phyloP scores from a whole-genome alignment of 768 basidiomycete species.

The Russula griseocarnosa region DNA sequence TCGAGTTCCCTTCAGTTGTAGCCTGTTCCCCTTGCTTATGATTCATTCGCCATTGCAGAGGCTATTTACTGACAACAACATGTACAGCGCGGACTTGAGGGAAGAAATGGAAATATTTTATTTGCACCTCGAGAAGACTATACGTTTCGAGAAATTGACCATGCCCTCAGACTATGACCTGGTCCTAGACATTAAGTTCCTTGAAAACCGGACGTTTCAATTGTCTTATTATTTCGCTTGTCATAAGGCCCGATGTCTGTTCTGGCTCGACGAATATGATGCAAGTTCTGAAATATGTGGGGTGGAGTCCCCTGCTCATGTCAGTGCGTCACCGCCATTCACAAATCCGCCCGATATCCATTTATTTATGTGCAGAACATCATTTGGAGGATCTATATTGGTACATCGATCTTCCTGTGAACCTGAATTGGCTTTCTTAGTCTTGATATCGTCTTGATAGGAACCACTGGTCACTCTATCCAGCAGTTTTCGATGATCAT shows the following conservation, averaged over 20 bases:
- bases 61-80: slow-evolving; percentile 52
- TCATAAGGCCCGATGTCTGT: slow-evolving; percentile 44
- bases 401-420: slow-evolving; percentile 11
- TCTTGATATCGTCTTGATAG: slow-evolving; percentile 22
- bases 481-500: slow-evolving; percentile 20
- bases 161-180: slow-evolving; percentile 29
- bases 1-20: neutral
- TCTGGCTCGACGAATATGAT: slow-evolving; percentile 49
- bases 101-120: slow-evolving; percentile 37
- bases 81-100: slow-evolving; percentile 39
- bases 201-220: slow-evolving; percentile 33
- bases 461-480: slow-evolving; percentile 33
- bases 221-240: slow-evolving; percentile 51
- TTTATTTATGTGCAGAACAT: slow-evolving; percentile 22
- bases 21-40: neutral
- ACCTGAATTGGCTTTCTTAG: slow-evolving; percentile 1
- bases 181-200: slow-evolving; percentile 30
- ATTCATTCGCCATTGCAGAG: slow-evolving; percentile 35
- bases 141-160: slow-evolving; percentile 18
- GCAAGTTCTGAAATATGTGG: slow-evolving; percentile 29
- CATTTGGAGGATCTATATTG: slow-evolving; percentile 31
- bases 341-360: neutral
- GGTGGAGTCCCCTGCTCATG: slow-evolving; percentile 19
- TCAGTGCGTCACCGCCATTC: slow-evolving; percentile 22
- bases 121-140: neutral